Evolutionary conservation across 176 grass and related monocot species (phyloP).

Genomic region (Hordeum marinum): DNA sequence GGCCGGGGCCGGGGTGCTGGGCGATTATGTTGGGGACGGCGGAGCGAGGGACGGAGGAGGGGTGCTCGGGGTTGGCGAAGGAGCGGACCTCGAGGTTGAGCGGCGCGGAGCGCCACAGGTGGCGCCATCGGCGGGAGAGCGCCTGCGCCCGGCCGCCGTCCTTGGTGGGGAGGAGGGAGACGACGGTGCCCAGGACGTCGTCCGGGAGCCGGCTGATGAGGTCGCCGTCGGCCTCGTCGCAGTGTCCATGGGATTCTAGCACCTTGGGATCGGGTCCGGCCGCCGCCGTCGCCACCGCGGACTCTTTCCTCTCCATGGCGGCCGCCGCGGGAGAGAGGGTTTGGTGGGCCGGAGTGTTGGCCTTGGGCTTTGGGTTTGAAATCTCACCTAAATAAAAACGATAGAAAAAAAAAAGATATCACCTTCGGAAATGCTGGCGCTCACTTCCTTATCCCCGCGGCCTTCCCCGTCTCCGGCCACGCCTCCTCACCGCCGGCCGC

Average conservation of each 20-base stretch:
- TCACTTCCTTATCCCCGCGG: slow-evolving; percentile 36
- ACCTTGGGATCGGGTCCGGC: background rate
- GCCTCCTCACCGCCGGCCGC: slow-evolving; percentile 25
- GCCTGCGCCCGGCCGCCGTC: background rate
- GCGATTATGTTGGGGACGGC: background rate
- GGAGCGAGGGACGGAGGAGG: background rate
- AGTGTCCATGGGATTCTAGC: background rate
- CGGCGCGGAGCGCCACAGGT: background rate
- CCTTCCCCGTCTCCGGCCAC: slow-evolving; percentile 21
- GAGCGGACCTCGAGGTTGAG: background rate
- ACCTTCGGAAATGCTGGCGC: slow-evolving; percentile 8
- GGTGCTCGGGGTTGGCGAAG: rapidly evolving
- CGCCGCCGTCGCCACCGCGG: background rate
- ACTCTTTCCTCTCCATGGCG: background rate
- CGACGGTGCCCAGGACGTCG: background rate
- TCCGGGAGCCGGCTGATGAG: background rate
- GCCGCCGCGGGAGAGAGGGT: background rate
- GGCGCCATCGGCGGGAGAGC: background rate
- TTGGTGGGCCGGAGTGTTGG: background rate
- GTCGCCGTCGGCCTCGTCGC: background rate
- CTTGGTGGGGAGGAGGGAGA: background rate
- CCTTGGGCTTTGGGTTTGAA: background rate
- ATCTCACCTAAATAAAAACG: rapidly evolving
- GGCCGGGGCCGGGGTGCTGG: background rate
- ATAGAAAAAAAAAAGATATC: too few relatives aligned